These are phyloP conservation scores for Penicillium canescens DNA, from an alignment of 495 filamentous ascomycete genomes.

Conservation along the genomic window DNA sequence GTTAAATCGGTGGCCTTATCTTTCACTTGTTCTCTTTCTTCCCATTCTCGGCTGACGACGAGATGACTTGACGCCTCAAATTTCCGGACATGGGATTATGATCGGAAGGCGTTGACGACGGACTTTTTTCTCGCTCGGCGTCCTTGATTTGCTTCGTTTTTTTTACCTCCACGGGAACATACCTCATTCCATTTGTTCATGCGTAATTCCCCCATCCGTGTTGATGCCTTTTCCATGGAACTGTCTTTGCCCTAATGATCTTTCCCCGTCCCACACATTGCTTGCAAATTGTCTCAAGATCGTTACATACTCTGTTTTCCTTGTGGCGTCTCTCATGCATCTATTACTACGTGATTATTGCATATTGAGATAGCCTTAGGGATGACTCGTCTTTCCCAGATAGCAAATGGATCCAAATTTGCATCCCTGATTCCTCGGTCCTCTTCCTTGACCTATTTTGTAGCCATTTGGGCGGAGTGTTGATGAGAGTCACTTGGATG, in stretches of 20 bases:
- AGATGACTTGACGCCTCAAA: constrained; percentile 26
- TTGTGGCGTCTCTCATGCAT: constrained; percentile 12
- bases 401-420: constrained; percentile 5
- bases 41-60: constrained; percentile 17
- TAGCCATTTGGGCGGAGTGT: no score
- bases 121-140: constrained; percentile 16
- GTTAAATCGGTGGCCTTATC: constrained; percentile 15
- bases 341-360: constrained; percentile 18
- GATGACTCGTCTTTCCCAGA: background rate
- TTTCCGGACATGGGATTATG: constrained; percentile 18
- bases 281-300: background rate
- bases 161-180: constrained; percentile 23
- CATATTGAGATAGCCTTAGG: constrained; percentile 20
- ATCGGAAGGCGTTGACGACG: constrained; percentile 25
- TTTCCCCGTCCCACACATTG: constrained; percentile 5
- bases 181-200: constrained; percentile 14
- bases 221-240: background rate
- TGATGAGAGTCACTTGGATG: no score
- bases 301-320: constrained; percentile 14
- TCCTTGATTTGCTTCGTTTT: constrained; percentile 18
- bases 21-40: constrained; percentile 18
- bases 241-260: constrained; percentile 16
- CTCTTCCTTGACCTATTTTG: no score
- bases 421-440: background rate
- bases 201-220: constrained; percentile 9